Percentiles rank a stretch among this genome's conserved stretches.
These are phyloP conservation scores for Lyophyllum semitale DNA, from an alignment of 768 basidiomycete genomes.

Conservation along the genomic window DNA sequence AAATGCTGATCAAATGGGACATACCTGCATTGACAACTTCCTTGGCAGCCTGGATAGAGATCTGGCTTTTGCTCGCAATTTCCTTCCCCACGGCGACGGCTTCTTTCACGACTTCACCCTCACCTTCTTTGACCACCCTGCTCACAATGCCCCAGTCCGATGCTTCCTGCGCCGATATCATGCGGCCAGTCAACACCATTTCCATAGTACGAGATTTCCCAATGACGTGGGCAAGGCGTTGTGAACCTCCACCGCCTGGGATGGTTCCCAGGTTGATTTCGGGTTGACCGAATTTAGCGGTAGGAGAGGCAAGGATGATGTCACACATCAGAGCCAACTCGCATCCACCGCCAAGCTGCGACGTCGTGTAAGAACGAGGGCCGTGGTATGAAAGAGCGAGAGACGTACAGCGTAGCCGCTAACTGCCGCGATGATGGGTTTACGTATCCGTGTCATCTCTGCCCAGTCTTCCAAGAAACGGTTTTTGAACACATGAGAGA, in stretches of 20 bases:
- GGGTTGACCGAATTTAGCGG: constrained; percentile 92
- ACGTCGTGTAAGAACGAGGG: neutral
- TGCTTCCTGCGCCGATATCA: constrained; percentile 79
- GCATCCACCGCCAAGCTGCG: constrained; percentile 93
- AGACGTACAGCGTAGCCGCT: constrained; percentile 85
- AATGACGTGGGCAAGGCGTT: constrained; percentile 81
- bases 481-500: constrained; percentile 83
- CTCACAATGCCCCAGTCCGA: constrained; percentile 87
- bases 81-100: constrained; percentile 77
- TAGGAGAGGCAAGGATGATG: constrained; percentile 89
- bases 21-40: constrained; percentile 90
- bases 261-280: constrained; percentile 96
- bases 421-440: constrained; percentile 96
- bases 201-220: constrained; percentile 97
- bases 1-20: constrained; percentile 11
- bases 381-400: neutral
- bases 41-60: constrained; percentile 87
- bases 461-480: constrained; percentile 89
- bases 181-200: constrained; percentile 85
- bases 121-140: constrained; percentile 73
- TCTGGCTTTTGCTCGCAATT: constrained; percentile 80
- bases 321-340: constrained; percentile 97
- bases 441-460: constrained; percentile 68
- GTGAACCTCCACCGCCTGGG: constrained; percentile 93
- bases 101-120: constrained; percentile 82